Percentiles rank a stretch among this genome's conserved stretches.
Evolutionary conservation across 805 yeast species (phyloP).

Genomic region (Myxozyma vanderwaltii): DNA sequence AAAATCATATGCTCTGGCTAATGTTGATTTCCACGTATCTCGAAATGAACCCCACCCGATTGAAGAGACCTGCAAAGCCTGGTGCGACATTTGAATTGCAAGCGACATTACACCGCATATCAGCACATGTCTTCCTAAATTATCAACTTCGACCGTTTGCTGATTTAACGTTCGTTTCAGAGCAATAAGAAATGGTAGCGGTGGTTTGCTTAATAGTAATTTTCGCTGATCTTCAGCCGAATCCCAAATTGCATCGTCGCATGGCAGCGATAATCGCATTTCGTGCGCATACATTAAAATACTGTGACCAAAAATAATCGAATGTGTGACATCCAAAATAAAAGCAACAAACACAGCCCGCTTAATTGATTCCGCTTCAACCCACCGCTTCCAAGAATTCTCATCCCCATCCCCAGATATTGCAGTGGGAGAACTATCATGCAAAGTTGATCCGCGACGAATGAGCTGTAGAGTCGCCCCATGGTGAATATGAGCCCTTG

Average conservation of each 20-base stretch:
- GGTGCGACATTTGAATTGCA: slow-evolving; percentile 71
- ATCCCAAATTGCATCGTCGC: slow-evolving; percentile 64
- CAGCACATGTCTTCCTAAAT: slow-evolving; percentile 66
- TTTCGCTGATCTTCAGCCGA: slow-evolving; percentile 31
- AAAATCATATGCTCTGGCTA: slow-evolving; percentile 68
- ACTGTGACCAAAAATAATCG: slow-evolving; percentile 76
- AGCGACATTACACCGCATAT: slow-evolving; percentile 67
- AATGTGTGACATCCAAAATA: slow-evolving; percentile 76
- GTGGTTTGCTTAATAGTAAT: slow-evolving; percentile 19
- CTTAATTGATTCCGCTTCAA: slow-evolving; percentile 75
- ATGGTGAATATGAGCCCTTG: slow-evolving; percentile 81
- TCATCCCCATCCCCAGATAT: slow-evolving; percentile 14
- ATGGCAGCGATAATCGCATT: slow-evolving; percentile 62
- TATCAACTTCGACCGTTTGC: slow-evolving; percentile 49
- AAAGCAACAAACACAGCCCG: slow-evolving; percentile 80
- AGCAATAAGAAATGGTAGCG: slow-evolving; percentile 54
- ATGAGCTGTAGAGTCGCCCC: slow-evolving; percentile 81
- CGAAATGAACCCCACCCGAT: slow-evolving; percentile 47
- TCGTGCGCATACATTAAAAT: slow-evolving; percentile 60
- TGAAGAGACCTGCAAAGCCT: slow-evolving; percentile 60
- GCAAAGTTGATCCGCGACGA: slow-evolving; percentile 70
- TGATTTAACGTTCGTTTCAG: slow-evolving; percentile 61
- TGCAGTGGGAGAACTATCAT: slow-evolving; percentile 12
- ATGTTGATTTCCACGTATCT: slow-evolving; percentile 67
- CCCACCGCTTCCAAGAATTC: slow-evolving; percentile 65